A percentile compares a stretch with the other conserved stretches of the same genome.
These are phyloP conservation scores for Domatiomyces catenatus DNA, from an alignment of 2,329 filamentous ascomycete genomes.

Conservation along the genomic window DNA sequence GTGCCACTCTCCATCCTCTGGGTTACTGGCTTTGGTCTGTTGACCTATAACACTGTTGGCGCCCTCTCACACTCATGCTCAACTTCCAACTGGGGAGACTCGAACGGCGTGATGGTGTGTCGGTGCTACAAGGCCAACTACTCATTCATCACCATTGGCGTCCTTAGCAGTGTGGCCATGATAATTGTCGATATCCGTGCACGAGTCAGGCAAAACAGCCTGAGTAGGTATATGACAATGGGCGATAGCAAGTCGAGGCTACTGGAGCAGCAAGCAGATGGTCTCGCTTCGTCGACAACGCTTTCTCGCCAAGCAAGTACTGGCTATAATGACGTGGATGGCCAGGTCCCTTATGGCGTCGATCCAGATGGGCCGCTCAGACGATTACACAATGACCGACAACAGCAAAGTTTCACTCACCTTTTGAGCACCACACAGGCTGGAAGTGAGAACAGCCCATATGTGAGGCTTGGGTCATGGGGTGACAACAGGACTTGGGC, in stretches of 20 bases:
- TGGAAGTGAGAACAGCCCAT: not conserved
- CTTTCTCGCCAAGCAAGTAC: not conserved
- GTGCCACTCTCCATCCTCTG: slow-evolving; percentile 35
- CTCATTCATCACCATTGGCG: slow-evolving; percentile 36
- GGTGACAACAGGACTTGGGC: not conserved
- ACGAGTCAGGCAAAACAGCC: slow-evolving; percentile 27
- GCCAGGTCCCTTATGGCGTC: not conserved
- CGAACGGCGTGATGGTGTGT: slow-evolving; percentile 41
- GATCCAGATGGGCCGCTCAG: not conserved
- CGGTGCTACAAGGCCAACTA: slow-evolving; percentile 46
- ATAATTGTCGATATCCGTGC: slow-evolving; percentile 38
- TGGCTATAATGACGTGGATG: not conserved
- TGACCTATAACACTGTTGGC: slow-evolving; percentile 38
- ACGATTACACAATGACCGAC: not conserved
- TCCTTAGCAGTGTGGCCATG: slow-evolving; percentile 32
- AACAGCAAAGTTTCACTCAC: not conserved
- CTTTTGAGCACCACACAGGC: not conserved
- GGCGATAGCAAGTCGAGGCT: not conserved
- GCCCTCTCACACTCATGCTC: slow-evolving; percentile 40
- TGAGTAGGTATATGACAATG: slow-evolving; percentile 37
- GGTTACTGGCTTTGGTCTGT: slow-evolving; percentile 35
- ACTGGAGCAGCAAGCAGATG: not conserved
- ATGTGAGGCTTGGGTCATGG: not conserved
- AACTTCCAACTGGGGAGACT: slow-evolving; percentile 36
- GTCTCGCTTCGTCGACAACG: not conserved